Base-by-base conservation (phyloP, 257 asterid genomes). In the Nicotiana noctiflora region DNA sequence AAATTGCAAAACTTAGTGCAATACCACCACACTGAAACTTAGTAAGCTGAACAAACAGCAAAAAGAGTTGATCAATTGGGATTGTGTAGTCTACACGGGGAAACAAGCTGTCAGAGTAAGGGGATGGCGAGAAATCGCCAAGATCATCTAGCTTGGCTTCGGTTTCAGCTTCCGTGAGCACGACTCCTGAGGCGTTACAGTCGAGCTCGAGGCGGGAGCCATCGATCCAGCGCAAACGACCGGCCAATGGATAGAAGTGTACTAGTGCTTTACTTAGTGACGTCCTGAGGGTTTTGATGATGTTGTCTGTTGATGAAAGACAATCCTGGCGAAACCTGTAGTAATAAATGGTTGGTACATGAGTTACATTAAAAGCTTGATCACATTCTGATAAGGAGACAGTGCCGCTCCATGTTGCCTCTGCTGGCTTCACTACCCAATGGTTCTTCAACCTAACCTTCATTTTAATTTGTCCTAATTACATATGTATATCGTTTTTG, bases 181-280 rank as follows among this genome's bases (percentile, higher is more conserved):
- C 29, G 19, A 49, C 91, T 4, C 94, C 94, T 4, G 60, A 46
- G 25, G 75, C 60, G 21, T 88, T 87, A 80, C 94, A 92, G 57
- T 86, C 77, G 49, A 92, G 87, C 86, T 88, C 94, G 18, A 92
- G 82, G 1, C 91, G 90, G 2, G 84, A 86, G 2, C 92, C 88
- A 1, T 44, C 79, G 6, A 84, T 84, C 87, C 89, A 85, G 31
- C 85, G 83, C 5, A 90, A 63, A 59, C 92, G 93, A 0, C 96
- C 94, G 0, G 96, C 90, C 7, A 90, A 3, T 0, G 94, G 93
- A 81, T 90, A 91, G 18, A 90, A 91, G 25, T 86, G 83, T 66
- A 87, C 94, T 81, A 91, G 75, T 9, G 64, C 85, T 63, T 65
- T 66, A 81, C 90, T 82, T 11, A 91, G 59, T 7, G 96, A 89